These are phyloP conservation scores for Rosa persica DNA, from an alignment of 306 rosid species.

Conservation along the genomic window DNA sequence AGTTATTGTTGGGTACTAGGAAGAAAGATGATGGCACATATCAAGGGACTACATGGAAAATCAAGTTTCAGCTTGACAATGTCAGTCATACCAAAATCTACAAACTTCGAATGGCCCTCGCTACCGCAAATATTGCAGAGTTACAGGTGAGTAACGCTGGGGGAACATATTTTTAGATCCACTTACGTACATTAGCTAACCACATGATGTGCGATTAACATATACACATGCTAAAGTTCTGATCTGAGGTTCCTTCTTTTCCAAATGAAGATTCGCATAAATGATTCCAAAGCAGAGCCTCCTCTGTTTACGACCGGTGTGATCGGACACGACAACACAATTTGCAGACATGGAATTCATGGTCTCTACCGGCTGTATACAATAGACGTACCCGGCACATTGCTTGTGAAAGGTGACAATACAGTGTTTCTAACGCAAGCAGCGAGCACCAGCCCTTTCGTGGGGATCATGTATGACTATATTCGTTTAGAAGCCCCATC, in stretches of 20 bases:
- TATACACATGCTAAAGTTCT: not conserved
- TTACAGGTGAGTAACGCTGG: slow-evolving; percentile 40
- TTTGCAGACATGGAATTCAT: slow-evolving; percentile 82
- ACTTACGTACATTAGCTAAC: not conserved
- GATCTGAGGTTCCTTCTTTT: not conserved
- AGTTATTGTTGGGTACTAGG: slow-evolving; percentile 30
- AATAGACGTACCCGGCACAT: slow-evolving; percentile 34
- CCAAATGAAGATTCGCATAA: slow-evolving; percentile 47
- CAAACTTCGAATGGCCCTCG: slow-evolving; percentile 69
- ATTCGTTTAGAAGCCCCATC: slow-evolving; percentile 66
- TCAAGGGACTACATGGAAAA: slow-evolving; percentile 77
- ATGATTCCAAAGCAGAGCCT: slow-evolving; percentile 39
- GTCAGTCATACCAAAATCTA: slow-evolving; percentile 36
- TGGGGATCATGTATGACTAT: slow-evolving; percentile 77
- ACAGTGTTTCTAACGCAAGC: slow-evolving; percentile 54
- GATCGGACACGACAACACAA: slow-evolving; percentile 67
- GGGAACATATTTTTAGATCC: not conserved
- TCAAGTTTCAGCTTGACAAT: slow-evolving; percentile 53
- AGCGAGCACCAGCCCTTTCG: slow-evolving; percentile 35
- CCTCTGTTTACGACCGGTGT: slow-evolving; percentile 56
- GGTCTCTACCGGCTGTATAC: slow-evolving; percentile 70
- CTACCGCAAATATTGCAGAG: slow-evolving; percentile 62
- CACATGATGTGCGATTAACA: not conserved
- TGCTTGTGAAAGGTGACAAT: slow-evolving; percentile 54
- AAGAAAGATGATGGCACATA: slow-evolving; percentile 54